Conservation (phyloP, 2,329 filamentous ascomycete species). For the Colletotrichum sojae region DNA sequence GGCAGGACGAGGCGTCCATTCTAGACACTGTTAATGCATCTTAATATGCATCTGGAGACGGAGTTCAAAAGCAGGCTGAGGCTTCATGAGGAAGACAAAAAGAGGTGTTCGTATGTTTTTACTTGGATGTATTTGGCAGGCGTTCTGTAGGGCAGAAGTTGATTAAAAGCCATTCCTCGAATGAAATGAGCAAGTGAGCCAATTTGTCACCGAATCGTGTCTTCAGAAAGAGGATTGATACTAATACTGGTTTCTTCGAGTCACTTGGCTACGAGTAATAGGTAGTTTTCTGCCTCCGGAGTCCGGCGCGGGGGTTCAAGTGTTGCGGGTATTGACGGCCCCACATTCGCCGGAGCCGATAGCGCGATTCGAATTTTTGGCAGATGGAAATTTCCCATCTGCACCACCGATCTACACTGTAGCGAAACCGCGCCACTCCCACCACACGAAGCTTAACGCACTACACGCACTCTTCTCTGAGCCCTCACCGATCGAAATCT, state of each 20-base stretch:
- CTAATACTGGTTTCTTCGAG: no score
- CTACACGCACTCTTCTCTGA: neutral
- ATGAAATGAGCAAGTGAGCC: slow-evolving; percentile 1
- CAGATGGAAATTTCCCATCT: slow-evolving; percentile 16
- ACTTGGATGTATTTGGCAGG: slow-evolving; percentile 8
- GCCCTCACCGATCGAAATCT: no score
- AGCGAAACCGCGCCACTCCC: neutral
- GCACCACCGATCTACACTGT: neutral
- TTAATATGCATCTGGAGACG: slow-evolving; percentile 28
- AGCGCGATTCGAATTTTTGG: slow-evolving; percentile 22
- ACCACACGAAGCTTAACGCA: neutral
- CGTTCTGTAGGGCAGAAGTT: slow-evolving; percentile 9
- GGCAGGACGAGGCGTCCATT: slow-evolving; percentile 55
- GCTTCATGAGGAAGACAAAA: neutral
- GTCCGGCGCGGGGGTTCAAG: no score
- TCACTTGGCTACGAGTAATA: no score
- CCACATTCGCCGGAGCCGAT: slow-evolving; percentile 24
- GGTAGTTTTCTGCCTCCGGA: neutral
- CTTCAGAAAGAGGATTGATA: no score
- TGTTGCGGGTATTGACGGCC: slow-evolving; percentile 9
- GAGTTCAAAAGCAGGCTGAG: slow-evolving; percentile 31
- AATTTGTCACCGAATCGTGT: no score
- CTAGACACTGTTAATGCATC: slow-evolving; percentile 37
- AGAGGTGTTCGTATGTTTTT: slow-evolving; percentile 6
- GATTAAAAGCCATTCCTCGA: slow-evolving; percentile 8